Conservation (phyloP, 1,284 basidiomycete genomes). For the Vanrija humicola region DNA sequence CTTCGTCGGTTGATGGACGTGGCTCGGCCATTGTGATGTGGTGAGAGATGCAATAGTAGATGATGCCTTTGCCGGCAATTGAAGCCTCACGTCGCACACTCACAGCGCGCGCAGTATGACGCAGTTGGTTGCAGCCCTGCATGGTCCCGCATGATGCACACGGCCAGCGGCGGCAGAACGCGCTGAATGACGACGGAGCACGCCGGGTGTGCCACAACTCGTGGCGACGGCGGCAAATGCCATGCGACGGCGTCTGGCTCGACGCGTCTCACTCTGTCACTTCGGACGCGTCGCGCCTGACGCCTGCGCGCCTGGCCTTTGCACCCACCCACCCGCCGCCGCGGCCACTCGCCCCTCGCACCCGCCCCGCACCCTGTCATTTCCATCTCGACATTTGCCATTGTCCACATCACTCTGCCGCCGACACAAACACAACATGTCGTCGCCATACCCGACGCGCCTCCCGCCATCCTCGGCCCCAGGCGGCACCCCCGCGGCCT, state of each 20-base stretch:
- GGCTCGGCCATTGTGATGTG: slow-evolving; percentile 38
- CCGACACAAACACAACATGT: slow-evolving; percentile 23
- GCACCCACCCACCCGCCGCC: no score
- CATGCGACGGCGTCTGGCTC: no score
- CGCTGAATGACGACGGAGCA: no score
- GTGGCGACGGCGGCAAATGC: no score
- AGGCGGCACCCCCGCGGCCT: slow-evolving; percentile 23
- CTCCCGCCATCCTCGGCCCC: slow-evolving; percentile 36
- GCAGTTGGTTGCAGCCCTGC: no score
- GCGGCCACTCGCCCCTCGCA: no score
- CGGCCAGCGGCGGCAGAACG: no score
- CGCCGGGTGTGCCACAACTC: no score
- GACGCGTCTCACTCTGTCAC: no score
- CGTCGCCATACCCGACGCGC: slow-evolving; percentile 28
- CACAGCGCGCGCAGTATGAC: not conserved
- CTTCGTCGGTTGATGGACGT: slow-evolving; percentile 46
- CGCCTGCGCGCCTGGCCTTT: no score
- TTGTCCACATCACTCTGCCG: not conserved
- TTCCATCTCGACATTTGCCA: not conserved
- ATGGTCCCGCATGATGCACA: not conserved
- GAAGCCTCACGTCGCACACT: not conserved
- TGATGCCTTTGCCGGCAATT: not conserved
- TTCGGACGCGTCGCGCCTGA: no score
- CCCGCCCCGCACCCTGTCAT: not conserved
- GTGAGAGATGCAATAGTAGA: not conserved